Evolutionary conservation across 2,329 filamentous ascomycete species (phyloP).

Genomic region (Scedosporium aurantiacum): DNA sequence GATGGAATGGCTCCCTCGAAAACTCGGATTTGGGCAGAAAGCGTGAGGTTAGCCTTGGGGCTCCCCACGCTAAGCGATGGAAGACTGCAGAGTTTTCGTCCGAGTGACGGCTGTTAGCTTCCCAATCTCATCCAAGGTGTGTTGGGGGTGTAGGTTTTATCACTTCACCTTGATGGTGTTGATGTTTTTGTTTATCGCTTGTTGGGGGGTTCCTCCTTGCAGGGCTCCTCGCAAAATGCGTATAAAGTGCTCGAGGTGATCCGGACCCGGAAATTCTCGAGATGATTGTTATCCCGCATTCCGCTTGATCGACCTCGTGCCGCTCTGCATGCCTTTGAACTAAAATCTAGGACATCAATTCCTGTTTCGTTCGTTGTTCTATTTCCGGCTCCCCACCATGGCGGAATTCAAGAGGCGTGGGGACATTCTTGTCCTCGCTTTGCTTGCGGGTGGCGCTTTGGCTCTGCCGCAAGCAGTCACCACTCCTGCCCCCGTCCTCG

Average conservation of each 20-base stretch:
- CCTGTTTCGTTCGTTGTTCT: background rate
- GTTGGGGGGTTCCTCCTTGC: too few relatives aligned
- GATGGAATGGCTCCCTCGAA: too few relatives aligned
- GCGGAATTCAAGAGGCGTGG: background rate
- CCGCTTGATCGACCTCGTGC: background rate
- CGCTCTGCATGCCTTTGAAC: background rate
- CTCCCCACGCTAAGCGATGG: background rate
- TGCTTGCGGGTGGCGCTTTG: conserved; percentile 3
- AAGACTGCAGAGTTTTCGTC: background rate
- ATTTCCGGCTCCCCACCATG: background rate
- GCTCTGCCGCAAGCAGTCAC: conserved; percentile 9
- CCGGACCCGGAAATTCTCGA: background rate
- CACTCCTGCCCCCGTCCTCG: conserved; percentile 14
- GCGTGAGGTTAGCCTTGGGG: background rate
- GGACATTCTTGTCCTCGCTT: background rate
- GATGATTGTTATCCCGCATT: background rate
- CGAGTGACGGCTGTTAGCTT: background rate
- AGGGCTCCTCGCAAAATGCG: too few relatives aligned
- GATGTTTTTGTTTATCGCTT: too few relatives aligned
- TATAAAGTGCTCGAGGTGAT: background rate
- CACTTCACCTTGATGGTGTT: background rate
- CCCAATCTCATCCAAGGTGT: background rate
- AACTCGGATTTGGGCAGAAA: too few relatives aligned
- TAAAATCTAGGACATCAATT: background rate
- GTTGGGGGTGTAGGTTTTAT: background rate